Evolutionary conservation across 1,284 basidiomycete genomes (phyloP).

Genomic region (Moesziomyces sp.): DNA sequence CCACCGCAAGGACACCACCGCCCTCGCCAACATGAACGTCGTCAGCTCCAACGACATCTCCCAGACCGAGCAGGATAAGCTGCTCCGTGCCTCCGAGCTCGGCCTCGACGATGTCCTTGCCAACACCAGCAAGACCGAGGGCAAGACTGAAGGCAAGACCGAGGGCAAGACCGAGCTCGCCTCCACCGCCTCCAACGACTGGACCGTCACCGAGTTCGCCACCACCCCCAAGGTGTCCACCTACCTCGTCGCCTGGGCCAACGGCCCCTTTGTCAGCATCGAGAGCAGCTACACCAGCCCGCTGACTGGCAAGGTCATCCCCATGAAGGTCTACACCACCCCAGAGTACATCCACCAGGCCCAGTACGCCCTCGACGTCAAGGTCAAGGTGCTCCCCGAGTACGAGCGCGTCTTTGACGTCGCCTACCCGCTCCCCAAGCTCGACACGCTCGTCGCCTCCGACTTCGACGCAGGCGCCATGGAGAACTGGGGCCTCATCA

Average conservation of each 20-base stretch:
- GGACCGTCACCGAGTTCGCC: conserved; percentile 67
- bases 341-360: conserved; percentile 84
- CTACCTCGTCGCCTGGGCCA: conserved; percentile 91
- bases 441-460: conserved; percentile 67
- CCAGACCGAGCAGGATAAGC: conserved; percentile 53
- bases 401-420: conserved; percentile 91
- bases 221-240: conserved; percentile 77
- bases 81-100: conserved; percentile 72
- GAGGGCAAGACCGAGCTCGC: conserved; percentile 43
- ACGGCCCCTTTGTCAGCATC: conserved; percentile 81
- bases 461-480: conserved; percentile 94
- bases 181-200: conserved; percentile 54
- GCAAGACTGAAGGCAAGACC: conserved; percentile 51
- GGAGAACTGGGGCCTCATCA: conserved; percentile 90
- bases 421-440: conserved; percentile 88
- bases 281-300: conserved; percentile 83
- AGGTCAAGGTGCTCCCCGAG: conserved; percentile 84
- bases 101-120: conserved; percentile 75
- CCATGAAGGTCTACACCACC: conserved; percentile 86
- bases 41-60: conserved; percentile 47
- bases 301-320: conserved; percentile 81
- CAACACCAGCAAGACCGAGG: conserved; percentile 69
- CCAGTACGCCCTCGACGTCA: conserved; percentile 83
- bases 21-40: conserved; percentile 81
- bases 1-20: conserved; percentile 76